These are phyloP conservation scores for Phyllosticta capitalensis DNA, from an alignment of 2,329 filamentous ascomycete species.

Conservation along the genomic window DNA sequence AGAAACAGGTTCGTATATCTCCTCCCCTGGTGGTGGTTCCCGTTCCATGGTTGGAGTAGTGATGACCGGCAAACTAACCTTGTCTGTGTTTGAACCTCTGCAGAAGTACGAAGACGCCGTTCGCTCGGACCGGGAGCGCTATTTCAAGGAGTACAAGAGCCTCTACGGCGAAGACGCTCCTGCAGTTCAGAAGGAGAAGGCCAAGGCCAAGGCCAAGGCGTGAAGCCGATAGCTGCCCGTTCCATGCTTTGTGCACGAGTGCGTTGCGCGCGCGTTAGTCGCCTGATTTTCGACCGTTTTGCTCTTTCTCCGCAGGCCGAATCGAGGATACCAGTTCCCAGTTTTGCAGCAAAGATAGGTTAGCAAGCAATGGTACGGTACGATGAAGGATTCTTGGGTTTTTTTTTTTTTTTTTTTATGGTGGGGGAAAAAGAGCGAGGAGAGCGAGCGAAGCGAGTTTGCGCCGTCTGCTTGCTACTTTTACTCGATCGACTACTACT, in stretches of 20 bases:
- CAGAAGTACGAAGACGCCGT: slow-evolving; percentile 23
- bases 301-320: neutral
- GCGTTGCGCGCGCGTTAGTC: neutral
- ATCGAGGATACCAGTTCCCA: neutral
- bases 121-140: slow-evolving; percentile 18
- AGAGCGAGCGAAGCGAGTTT: no score
- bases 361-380: neutral
- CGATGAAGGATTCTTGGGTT: neutral
- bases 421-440: no score
- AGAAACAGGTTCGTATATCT: slow-evolving; percentile 37
- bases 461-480: no score
- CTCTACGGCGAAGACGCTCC: slow-evolving; percentile 17
- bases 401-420: no score
- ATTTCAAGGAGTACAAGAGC: slow-evolving; percentile 21
- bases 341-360: neutral
- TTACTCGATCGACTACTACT: no score
- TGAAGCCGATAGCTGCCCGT: neutral
- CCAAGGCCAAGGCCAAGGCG: neutral
- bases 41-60: neutral
- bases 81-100: neutral
- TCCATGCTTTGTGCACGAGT: neutral
- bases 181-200: neutral
- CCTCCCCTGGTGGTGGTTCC: neutral
- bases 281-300: neutral
- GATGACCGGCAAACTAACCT: neutral